Base-by-base conservation (phyloP, 352 stramenopile species). In the Globisporangium cystogenes region DNA sequence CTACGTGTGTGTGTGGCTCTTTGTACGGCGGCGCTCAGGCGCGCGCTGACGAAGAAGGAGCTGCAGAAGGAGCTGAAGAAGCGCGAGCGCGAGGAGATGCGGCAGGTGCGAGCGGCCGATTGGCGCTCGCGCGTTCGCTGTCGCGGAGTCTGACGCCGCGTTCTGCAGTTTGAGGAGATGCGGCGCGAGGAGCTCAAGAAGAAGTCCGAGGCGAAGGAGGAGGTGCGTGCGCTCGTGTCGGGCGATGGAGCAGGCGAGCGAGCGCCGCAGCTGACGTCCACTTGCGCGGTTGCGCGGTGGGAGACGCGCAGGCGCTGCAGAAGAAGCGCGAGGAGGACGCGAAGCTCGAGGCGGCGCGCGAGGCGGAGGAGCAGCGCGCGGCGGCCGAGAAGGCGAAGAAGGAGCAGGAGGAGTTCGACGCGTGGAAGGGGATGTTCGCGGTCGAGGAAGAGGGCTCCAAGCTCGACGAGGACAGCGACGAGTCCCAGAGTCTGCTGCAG, bases 21-120 rank as follows among this genome's bases (percentile, higher is more conserved):
- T 3, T 52, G 23, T n/a, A n/a, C n/a, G n/a, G n/a, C 8, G 15
- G 7, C 1, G 39, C 45, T 2, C 33, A 82, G 72, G 20, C 67
- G 65, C 53, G 64, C 65, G 39, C 83, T 86, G 74, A 87, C 71
- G 29, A 87, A 86, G 69, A 87, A 82, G 39, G 82, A 90, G 58
- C 57, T 92, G 46, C 71, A 84, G 53, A 90, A 90, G 68, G 82
- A 89, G 46, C 64, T 86, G 8, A 89, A 90, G 65, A 76, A 74
- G 51, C 78, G 72, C 39, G 82, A 92, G 64, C 70, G 76, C 5
- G 82, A 92, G 58, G 72, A 87, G 35, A 60, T 87, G 51, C 82
- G 82, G n/a, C 68, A 59, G 55, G 82, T 90, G 59, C 2, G 65
- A 5, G 12, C 18, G 29, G 35, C 20, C 7, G 55, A 12, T 47